Evolutionary conservation across 2,329 filamentous ascomycete species (phyloP).

Genomic region (Pyrenochaeta sp.): DNA sequence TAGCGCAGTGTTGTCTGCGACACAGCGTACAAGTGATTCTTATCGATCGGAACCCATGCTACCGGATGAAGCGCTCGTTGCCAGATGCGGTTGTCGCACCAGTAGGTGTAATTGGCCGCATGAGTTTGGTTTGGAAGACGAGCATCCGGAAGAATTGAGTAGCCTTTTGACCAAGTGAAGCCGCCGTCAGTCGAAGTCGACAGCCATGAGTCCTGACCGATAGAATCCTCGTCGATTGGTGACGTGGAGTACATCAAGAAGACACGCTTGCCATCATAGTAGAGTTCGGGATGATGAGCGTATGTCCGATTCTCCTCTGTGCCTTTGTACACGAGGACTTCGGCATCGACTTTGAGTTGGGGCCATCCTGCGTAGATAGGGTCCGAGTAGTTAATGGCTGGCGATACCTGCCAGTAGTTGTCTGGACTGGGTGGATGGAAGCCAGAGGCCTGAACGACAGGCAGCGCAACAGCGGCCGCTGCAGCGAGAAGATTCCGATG

Average conservation of each 20-base stretch:
- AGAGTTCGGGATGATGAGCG: conserved; percentile 21
- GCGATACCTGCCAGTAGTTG: conserved; percentile 19
- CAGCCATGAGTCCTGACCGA: conserved; percentile 19
- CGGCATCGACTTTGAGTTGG: conserved; percentile 14
- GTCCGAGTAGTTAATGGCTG: conserved; percentile 21
- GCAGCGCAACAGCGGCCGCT: background rate
- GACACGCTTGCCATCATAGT: conserved; percentile 14
- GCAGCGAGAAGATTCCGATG: background rate
- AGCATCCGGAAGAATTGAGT: conserved; percentile 16
- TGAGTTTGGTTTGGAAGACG: conserved; percentile 16
- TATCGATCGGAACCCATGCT: conserved; percentile 17
- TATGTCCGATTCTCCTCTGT: conserved; percentile 18
- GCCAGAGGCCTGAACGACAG: background rate
- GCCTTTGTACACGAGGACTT: conserved; percentile 19
- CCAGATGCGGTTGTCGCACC: conserved; percentile 22
- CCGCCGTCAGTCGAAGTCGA: conserved; percentile 21
- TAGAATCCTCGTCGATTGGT: conserved; percentile 23
- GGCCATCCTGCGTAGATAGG: conserved; percentile 19
- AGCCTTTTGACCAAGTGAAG: conserved; percentile 20
- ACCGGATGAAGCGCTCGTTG: conserved; percentile 20
- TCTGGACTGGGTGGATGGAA: conserved; percentile 9
- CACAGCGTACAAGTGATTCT: conserved; percentile 17
- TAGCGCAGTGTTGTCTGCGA: conserved; percentile 22
- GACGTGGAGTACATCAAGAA: conserved; percentile 19
- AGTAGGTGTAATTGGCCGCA: conserved; percentile 22